Evolutionary conservation across 2,329 filamentous ascomycete genomes (phyloP), one percentile per base, ranked within the genome.

Genomic region (Dothideomycetes sp.): DNA sequence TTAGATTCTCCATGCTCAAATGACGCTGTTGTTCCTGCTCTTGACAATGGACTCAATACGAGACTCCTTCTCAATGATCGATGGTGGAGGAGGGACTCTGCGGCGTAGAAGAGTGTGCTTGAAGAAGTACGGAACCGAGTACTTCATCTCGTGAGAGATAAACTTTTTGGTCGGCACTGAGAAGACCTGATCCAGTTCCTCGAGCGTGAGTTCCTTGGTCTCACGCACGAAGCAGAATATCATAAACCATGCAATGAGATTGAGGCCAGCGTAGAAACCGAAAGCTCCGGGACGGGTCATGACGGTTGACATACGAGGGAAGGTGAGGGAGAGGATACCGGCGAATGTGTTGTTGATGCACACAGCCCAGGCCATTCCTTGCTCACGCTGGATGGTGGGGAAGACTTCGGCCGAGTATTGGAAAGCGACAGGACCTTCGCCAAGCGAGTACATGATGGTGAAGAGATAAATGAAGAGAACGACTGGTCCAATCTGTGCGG

Each of bases 231-330:
- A 48, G n/a, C 69, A 42, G 57, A 65, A 46, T 53, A 62, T 58
- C 49, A 67, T 56, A 55, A 73, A 38, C 65, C 69, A 75, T n/a
- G 69, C 71, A 28, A 75, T 64, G 15, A 74, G 45, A 53, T 74
- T 75, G 61, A 71, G 73, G 1, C 59, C 68, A 0, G 71, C 73
- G 51, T 77, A 77, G 64, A 70, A 76, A 7, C 65, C 65, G 47
- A 76, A 74, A 0, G 64, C 71, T 3, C 70, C 70, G 24, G 69
- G 65, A 0, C 61, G 57, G 1, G 59, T 67, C 44, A 73, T 71
- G 0, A 65, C 63, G 0, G 55, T 53, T 5, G 63, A 56, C 5
- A 75, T 52, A 12, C 62, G 62, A 4, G 69, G 68, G 54, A 72
- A 71, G 1, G 68, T 60, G 45, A 61, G 45, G 44, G 49, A 50